phyloP scores from a whole-genome alignment of 345 rosid genomes.

The Populus davidiana region DNA sequence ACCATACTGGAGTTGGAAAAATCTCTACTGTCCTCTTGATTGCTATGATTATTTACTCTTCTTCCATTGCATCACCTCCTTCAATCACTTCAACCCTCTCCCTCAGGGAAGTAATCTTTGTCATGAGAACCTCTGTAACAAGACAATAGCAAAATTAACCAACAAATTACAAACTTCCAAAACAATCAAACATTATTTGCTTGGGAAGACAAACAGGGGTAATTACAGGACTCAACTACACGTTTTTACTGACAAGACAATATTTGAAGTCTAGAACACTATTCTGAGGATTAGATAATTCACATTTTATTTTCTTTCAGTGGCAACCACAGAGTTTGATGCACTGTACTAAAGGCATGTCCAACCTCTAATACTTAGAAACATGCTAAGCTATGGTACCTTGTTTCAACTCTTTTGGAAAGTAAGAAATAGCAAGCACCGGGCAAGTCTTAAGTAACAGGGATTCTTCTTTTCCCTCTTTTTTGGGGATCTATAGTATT shows the following conservation, averaged over 20 bases:
- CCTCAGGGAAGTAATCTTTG: conserved; percentile 61
- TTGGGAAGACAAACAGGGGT: not conserved
- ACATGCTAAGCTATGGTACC: not conserved
- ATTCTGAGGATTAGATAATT: not conserved
- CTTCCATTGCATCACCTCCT: conserved; percentile 81
- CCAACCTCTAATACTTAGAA: not conserved
- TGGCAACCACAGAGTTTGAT: not conserved
- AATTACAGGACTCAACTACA: not conserved
- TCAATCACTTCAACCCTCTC: conserved; percentile 50
- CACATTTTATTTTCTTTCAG: not conserved
- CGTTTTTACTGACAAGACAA: not conserved
- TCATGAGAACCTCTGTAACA: conserved; percentile 61
- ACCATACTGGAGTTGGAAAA: not conserved
- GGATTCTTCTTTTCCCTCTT: not conserved
- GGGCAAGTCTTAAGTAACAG: not conserved
- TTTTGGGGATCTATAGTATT: not conserved
- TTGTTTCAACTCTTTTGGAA: not conserved
- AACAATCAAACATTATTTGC: not conserved
- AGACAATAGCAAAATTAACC: not conserved
- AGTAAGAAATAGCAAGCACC: not conserved
- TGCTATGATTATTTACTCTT: conserved; percentile 42
- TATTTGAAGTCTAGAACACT: not conserved
- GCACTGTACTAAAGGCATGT: not conserved
- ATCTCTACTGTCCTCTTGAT: not conserved
- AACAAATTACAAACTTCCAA: not conserved